Base-by-base conservation (phyloP, 495 filamentous ascomycete genomes). In the Talaromyces wortmannii region DNA sequence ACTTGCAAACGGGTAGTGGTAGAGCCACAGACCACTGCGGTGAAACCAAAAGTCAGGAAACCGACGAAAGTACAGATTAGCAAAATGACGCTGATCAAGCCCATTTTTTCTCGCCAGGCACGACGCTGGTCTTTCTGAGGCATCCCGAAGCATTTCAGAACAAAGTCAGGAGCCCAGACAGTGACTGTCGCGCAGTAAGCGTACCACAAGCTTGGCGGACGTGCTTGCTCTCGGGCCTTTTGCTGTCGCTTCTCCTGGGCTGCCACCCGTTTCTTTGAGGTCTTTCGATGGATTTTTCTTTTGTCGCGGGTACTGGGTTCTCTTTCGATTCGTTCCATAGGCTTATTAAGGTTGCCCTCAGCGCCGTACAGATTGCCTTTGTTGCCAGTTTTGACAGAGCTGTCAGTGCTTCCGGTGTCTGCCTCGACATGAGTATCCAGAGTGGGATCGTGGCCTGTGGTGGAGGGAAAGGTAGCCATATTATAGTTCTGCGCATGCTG, bases 41-140 rank as follows among this genome's bases (percentile, higher is more conserved):
- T 96, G 65, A 99, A 99, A 43, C 94, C 95, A 60, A 99, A 97
- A 0, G 95, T 99, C 42, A 99, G 74, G 71, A 92, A 99, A 60
- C 95, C 95, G 53, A 99, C 94, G 62, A 95, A 85, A 10, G 82
- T 81, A 65, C 88, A 92, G 63, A 97, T 91, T 54, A 90, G 68
- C 16, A 95, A 61, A 63, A 99, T 97, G 63, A 97, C 82, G 73
- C 90, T 95, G 66, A 97, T 88, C 53, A 99, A 75, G 6, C 95
- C 95, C 79, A 99, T 96, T 79, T 99, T 99, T 68, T 99, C 95
- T 55, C 95, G 84, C 95, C 95, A 99, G 15, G 95, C 95, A 59
- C 90, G 82, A 57, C 92, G 89, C 67, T 97, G 91, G 15, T 83
- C 90, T 69, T 88, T 94, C 47, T 86, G 73, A n/a, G 87, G 82